Base-by-base conservation (phyloP, 2,329 filamentous ascomycete genomes). In the Colletotrichum orbiculare region DNA sequence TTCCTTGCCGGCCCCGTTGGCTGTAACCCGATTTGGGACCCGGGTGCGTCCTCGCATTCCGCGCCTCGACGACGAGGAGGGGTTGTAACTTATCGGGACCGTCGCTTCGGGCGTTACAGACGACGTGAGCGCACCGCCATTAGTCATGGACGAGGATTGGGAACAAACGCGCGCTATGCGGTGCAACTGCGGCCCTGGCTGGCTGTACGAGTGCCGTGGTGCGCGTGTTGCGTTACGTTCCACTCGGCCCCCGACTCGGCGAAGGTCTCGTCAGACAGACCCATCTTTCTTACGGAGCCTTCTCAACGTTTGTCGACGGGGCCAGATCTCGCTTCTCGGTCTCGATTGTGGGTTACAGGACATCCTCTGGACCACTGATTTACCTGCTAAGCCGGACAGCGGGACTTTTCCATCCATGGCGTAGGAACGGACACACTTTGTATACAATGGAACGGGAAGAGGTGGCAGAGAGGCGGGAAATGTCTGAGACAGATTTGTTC, bases 21-120 rank as follows among this genome's bases (percentile, higher is more conserved):
- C 50, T 65, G 50, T 61, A 53, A 61, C 57, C 58, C 52, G 57
- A 62, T 55, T 56, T 65, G 46, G 55, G 48, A 37, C 42, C 56
- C 48, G 56, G 42, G 45, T 47, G 57, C 62, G 50, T 62, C 50
- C 48, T 60, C 45, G 62, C 58, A 50, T 65, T 47, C 62, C 57
- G 50, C 62, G 41, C 39, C 13, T 13, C 12, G 42, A 43, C 42
- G 42, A 43, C 11, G 42, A 15, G 15, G 42, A 43, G 42, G 15
- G 42, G 8, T 43, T 5, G 25, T 25, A 25, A 25, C 25, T 25
- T 25, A 5, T 25, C 25, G 25, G 25, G 25, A 4, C 4, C 25
- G 25, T 25, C 25, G 25, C 25, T 25, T 25, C 25, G 25, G 25
- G 25, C 25, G 25, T 25, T 25, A 25, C 25, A 5, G 25, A 25